Evolutionary conservation across 495 filamentous ascomycete species (phyloP).

Genomic region (Viridothelium virens): DNA sequence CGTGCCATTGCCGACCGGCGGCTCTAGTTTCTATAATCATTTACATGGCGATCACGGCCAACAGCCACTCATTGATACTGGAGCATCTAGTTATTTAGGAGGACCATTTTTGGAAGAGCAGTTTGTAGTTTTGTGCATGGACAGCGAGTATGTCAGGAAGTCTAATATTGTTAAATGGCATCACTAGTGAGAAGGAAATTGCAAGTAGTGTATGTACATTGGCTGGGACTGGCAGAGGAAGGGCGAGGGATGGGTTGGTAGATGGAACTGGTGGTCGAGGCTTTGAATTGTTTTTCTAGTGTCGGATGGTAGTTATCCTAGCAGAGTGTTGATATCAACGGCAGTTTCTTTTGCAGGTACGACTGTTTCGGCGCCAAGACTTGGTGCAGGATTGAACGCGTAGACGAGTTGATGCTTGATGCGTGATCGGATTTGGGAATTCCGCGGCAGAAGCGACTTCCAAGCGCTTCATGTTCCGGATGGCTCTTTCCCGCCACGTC

Average conservation of each 20-base stretch:
- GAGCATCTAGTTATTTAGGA: background rate
- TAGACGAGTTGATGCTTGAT: background rate
- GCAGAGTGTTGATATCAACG: slow-evolving; percentile 8
- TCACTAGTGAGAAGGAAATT: background rate
- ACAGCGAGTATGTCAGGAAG: background rate
- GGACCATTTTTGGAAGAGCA: background rate
- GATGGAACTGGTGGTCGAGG: background rate
- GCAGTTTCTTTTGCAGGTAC: slow-evolving; percentile 2
- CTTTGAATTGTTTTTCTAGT: slow-evolving; percentile 7
- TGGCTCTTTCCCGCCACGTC: background rate
- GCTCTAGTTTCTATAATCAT: slow-evolving; percentile 5
- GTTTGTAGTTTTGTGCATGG: background rate
- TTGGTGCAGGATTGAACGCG: background rate
- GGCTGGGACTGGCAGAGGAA: slow-evolving; percentile 8
- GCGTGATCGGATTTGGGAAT: slow-evolving; percentile 7
- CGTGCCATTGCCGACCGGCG: background rate
- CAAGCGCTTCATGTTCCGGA: slow-evolving; percentile 9
- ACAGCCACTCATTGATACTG: background rate
- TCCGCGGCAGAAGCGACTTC: background rate
- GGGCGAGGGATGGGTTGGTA: background rate
- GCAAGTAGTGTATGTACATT: background rate
- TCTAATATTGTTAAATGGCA: background rate
- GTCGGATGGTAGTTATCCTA: slow-evolving; percentile 6
- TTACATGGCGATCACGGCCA: background rate
- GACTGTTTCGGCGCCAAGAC: slow-evolving; percentile 11